Conservation (phyloP, 2,329 filamentous ascomycete species). For the Alternaria novae-zelandiae region DNA sequence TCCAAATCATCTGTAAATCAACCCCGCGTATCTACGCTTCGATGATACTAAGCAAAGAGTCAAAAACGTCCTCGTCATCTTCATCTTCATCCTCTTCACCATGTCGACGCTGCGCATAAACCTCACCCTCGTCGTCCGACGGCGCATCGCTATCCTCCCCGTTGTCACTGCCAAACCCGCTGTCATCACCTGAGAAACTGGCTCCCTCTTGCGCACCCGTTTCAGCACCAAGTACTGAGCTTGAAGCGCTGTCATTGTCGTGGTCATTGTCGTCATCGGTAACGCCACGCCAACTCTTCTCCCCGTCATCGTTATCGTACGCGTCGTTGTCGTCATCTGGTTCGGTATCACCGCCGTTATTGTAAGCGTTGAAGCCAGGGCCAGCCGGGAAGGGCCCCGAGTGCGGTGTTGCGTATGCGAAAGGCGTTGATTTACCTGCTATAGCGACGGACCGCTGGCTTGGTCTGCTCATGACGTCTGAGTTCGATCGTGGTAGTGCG, state of each 20-base stretch:
- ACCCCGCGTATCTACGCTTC: slow-evolving; percentile 11
- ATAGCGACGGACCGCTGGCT: slow-evolving; percentile 48
- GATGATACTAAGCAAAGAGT: slow-evolving; percentile 29
- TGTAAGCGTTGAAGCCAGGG: slow-evolving; percentile 27
- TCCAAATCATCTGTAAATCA: neutral
- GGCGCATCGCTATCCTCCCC: slow-evolving; percentile 25
- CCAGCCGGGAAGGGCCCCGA: slow-evolving; percentile 56
- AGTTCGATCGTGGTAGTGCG: slow-evolving; percentile 36
- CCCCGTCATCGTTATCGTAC: slow-evolving; percentile 33
- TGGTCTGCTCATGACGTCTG: slow-evolving; percentile 50
- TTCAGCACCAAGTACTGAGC: slow-evolving; percentile 22
- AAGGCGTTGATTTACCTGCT: slow-evolving; percentile 58
- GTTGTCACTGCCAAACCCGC: slow-evolving; percentile 38
- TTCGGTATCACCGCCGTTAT: slow-evolving; percentile 43
- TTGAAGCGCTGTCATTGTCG: slow-evolving; percentile 34
- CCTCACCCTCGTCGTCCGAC: slow-evolving; percentile 15
- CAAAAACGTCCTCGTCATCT: slow-evolving; percentile 28
- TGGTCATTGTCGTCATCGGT: slow-evolving; percentile 35
- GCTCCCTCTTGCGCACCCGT: slow-evolving; percentile 38
- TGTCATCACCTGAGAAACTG: slow-evolving; percentile 46
- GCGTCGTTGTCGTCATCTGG: slow-evolving; percentile 44
- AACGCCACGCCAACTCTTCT: slow-evolving; percentile 41
- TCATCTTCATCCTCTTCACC: slow-evolving; percentile 13
- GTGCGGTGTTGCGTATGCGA: slow-evolving; percentile 77
- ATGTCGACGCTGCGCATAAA: slow-evolving; percentile 13